Percentiles rank a stretch among this genome's conserved stretches.
These are phyloP conservation scores for Lachnellula subtilissima DNA, from an alignment of 2,329 filamentous ascomycete species.

Conservation along the genomic window DNA sequence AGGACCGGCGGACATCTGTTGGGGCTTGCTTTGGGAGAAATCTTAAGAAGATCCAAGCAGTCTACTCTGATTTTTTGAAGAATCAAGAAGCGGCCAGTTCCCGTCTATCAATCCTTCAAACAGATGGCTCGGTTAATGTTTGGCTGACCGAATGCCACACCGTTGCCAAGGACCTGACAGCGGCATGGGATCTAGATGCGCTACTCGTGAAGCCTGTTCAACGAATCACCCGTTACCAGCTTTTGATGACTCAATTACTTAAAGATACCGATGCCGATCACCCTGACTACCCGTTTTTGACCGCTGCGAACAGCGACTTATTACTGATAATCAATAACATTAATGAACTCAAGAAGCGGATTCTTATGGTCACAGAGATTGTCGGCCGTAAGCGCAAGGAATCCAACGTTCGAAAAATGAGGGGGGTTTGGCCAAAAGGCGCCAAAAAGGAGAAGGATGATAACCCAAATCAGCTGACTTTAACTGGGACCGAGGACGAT, in stretches of 20 bases:
- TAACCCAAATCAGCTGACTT: constrained; percentile 63
- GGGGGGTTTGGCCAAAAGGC: not conserved
- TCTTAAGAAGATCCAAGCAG: constrained; percentile 55
- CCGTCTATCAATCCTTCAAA: constrained; percentile 57
- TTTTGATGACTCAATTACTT: constrained; percentile 75
- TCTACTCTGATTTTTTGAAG: constrained; percentile 58
- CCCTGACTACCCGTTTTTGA: constrained; percentile 68
- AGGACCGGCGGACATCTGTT: constrained; percentile 29
- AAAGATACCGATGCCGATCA: constrained; percentile 77
- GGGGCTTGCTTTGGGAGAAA: constrained; percentile 36
- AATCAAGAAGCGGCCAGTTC: constrained; percentile 60
- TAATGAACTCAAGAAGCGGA: constrained; percentile 93
- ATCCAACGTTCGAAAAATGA: constrained; percentile 63
- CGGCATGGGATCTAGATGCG: constrained; percentile 91
- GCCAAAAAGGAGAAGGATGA: constrained; percentile 53
- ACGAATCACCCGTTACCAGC: constrained; percentile 87
- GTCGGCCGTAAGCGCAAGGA: constrained; percentile 78
- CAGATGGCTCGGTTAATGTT: constrained; percentile 62
- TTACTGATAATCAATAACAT: constrained; percentile 75
- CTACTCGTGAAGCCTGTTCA: constrained; percentile 97
- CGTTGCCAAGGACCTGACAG: constrained; percentile 85
- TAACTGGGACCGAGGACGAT: constrained; percentile 53
- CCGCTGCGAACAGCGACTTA: constrained; percentile 46
- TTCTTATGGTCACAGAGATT: constrained; percentile 85
- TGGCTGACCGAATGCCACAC: constrained; percentile 94